Conservation (phyloP, 495 filamentous ascomycete genomes). For the Bacidia gigantensis region DNA sequence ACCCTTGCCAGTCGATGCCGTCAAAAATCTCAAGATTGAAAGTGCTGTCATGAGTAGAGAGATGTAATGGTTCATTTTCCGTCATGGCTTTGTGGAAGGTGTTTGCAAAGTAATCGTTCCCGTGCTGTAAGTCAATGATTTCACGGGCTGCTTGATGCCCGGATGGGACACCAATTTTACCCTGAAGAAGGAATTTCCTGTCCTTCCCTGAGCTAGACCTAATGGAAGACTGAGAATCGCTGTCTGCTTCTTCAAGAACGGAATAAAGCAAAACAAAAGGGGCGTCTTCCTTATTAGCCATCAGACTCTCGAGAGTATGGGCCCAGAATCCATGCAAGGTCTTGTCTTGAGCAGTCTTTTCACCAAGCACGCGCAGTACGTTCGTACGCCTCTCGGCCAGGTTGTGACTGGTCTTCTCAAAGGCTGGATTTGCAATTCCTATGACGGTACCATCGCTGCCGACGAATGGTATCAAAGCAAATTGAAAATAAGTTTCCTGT, state of each 20-base stretch:
- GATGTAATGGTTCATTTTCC: slow-evolving; percentile 41
- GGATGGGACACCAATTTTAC: slow-evolving; percentile 46
- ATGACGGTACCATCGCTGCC: slow-evolving; percentile 45
- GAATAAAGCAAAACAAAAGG: slow-evolving; percentile 55
- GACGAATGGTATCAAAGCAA: slow-evolving; percentile 54
- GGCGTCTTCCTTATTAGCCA: slow-evolving; percentile 47
- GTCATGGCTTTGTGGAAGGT: slow-evolving; percentile 52
- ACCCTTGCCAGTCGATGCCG: slow-evolving; percentile 49
- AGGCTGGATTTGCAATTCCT: slow-evolving; percentile 57
- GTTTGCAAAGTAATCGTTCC: slow-evolving; percentile 48
- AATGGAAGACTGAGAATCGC: slow-evolving; percentile 46
- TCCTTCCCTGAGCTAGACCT: slow-evolving; percentile 40
- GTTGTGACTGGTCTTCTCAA: slow-evolving; percentile 53
- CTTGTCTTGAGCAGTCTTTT: slow-evolving; percentile 50
- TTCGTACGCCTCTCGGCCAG: slow-evolving; percentile 53
- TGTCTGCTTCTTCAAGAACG: slow-evolving; percentile 43
- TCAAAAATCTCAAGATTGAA: slow-evolving; percentile 43
- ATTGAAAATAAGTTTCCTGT: slow-evolving; percentile 59
- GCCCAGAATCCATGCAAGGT: slow-evolving; percentile 51
- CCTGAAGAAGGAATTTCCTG: slow-evolving; percentile 45
- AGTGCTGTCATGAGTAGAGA: slow-evolving; percentile 43
- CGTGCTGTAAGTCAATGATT: slow-evolving; percentile 44
- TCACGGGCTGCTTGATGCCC: slow-evolving; percentile 40
- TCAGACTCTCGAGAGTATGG: slow-evolving; percentile 40
- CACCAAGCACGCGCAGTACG: slow-evolving; percentile 54